Conservation (phyloP, 495 filamentous ascomycete species). For the Penicillium lividum region DNA sequence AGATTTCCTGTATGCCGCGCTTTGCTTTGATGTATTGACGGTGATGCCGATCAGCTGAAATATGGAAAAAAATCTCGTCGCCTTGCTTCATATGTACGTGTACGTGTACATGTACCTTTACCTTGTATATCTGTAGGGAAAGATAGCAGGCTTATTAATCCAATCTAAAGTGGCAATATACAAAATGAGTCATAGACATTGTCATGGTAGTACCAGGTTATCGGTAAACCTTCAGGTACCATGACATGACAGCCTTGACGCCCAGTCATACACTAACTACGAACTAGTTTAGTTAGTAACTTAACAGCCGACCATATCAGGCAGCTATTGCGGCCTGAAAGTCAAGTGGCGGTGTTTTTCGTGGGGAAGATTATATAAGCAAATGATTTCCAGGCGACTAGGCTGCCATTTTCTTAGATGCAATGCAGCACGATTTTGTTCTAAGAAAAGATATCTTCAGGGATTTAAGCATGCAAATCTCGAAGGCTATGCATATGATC, state of each 20-base stretch:
- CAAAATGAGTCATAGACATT: constrained; percentile 2
- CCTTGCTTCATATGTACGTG: background rate
- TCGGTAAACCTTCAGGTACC: constrained; percentile 1
- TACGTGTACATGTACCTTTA: too few species aligned
- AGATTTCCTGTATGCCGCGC: background rate
- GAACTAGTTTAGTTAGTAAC: background rate
- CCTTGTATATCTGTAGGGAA: background rate
- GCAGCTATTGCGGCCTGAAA: background rate
- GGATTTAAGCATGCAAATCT: background rate
- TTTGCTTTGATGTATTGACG: background rate
- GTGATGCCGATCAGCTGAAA: constrained; percentile 1
- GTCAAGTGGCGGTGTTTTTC: background rate
- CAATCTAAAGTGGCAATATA: background rate
- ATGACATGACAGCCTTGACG: background rate
- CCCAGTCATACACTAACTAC: background rate
- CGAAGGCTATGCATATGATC: background rate
- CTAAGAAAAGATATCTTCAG: background rate
- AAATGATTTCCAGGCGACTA: background rate
- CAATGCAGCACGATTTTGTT: background rate
- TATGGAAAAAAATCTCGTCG: background rate
- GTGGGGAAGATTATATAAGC: background rate
- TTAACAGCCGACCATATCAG: background rate
- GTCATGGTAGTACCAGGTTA: background rate
- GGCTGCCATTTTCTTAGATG: background rate
- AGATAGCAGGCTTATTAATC: background rate